Evolutionary conservation across 768 basidiomycete species (phyloP).

Genomic region (Paxillus rubicundulus): DNA sequence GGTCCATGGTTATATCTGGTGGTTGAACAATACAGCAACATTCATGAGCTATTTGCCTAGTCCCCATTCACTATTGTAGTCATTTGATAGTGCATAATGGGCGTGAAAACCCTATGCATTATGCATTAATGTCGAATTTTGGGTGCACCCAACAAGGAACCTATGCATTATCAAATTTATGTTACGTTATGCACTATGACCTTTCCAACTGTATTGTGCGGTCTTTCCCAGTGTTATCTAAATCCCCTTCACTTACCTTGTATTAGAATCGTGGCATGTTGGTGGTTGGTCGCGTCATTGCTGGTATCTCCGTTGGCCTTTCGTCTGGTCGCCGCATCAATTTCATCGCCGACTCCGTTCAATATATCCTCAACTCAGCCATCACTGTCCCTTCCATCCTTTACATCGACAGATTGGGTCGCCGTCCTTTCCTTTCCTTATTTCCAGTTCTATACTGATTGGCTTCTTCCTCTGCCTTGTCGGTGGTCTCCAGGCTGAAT

Average conservation of each 20-base stretch:
- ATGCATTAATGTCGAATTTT: too few relatives aligned
- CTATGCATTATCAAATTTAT: too few relatives aligned
- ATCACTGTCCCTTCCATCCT: constrained; percentile 46
- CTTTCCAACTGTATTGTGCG: too few relatives aligned
- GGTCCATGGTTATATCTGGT: too few relatives aligned
- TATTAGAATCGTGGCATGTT: constrained; percentile 70
- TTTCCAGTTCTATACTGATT: constrained; percentile 65
- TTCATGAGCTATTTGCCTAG: too few relatives aligned
- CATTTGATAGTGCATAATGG: too few relatives aligned
- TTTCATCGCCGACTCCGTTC: constrained; percentile 72
- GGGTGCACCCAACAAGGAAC: too few relatives aligned
- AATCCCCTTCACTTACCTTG: background rate
- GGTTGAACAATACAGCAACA: too few relatives aligned
- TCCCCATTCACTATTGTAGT: too few relatives aligned
- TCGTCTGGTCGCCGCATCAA: constrained; percentile 65
- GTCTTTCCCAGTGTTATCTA: background rate
- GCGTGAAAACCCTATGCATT: too few relatives aligned
- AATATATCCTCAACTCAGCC: constrained; percentile 43
- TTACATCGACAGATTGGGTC: constrained; percentile 79
- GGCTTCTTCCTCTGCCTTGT: constrained; percentile 77
- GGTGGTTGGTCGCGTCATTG: constrained; percentile 65
- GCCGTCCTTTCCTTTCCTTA: constrained; percentile 72
- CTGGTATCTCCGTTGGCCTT: constrained; percentile 66
- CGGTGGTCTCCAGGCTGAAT: constrained; percentile 68
- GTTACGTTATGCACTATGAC: too few relatives aligned